A percentile compares a stretch with the other conserved stretches of the same genome.
These are phyloP conservation scores for Amanita brunnescens DNA, from an alignment of 768 basidiomycete genomes.

Conservation along the genomic window DNA sequence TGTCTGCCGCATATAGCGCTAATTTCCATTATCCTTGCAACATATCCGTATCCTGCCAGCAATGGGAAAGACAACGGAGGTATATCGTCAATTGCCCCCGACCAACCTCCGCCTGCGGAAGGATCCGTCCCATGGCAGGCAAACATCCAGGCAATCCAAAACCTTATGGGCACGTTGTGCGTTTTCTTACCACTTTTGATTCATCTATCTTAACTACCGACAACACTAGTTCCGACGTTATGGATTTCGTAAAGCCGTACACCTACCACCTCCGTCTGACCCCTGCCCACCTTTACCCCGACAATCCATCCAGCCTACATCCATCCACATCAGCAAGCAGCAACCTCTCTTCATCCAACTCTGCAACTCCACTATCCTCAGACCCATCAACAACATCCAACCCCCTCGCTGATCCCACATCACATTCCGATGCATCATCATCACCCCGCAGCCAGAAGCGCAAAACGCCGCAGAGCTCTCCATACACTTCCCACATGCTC, in stretches of 20 bases:
- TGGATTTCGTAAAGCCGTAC: slow-evolving; percentile 46
- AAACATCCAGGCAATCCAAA: slow-evolving; percentile 85
- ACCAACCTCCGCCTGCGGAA: slow-evolving; percentile 37
- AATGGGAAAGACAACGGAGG: slow-evolving; percentile 8
- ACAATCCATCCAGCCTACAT: slow-evolving; percentile 17
- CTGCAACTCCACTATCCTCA: no score
- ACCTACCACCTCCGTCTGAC: slow-evolving; percentile 42
- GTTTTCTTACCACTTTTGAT: slow-evolving; percentile 18
- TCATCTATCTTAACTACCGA: neutral
- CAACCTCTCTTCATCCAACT: slow-evolving; percentile 4
- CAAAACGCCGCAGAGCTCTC: slow-evolving; percentile 22
- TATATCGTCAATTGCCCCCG: slow-evolving; percentile 19
- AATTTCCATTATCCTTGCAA: slow-evolving; percentile 57
- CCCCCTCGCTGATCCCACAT: no score
- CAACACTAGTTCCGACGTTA: slow-evolving; percentile 45
- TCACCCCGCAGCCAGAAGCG: no score
- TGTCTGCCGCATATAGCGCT: slow-evolving; percentile 58
- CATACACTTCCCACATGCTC: slow-evolving; percentile 47
- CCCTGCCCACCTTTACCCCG: slow-evolving; percentile 27
- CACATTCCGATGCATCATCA: no score
- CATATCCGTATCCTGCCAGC: slow-evolving; percentile 41
- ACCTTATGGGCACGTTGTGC: slow-evolving; percentile 80
- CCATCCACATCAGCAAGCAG: slow-evolving; percentile 12
- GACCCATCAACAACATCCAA: no score
- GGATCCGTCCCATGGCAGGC: slow-evolving; percentile 76